Evolutionary conservation across 305 asterid genomes (phyloP).

Genomic region (Salvia sclarea): DNA sequence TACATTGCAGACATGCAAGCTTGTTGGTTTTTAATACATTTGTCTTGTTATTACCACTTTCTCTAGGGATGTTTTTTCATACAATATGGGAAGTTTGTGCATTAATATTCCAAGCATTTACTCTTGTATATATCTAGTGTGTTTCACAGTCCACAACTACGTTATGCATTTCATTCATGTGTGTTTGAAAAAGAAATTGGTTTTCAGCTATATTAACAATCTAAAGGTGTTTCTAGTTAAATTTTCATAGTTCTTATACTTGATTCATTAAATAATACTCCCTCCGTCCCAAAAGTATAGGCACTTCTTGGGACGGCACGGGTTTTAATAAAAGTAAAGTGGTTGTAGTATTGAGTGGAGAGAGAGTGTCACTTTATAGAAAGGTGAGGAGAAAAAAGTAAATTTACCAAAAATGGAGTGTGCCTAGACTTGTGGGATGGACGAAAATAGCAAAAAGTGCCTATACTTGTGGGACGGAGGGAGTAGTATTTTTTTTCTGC

Average conservation of each 20-base stretch:
- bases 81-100: neutral
- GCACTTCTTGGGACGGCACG: too few relatives aligned
- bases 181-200: neutral
- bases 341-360: too few relatives aligned
- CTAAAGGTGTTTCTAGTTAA: neutral
- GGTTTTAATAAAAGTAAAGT: too few relatives aligned
- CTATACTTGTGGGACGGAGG: too few relatives aligned
- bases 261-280: conserved; percentile 3
- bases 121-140: neutral
- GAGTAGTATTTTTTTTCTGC: conserved; percentile 14
- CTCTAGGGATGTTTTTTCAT: neutral
- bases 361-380: too few relatives aligned
- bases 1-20: neutral
- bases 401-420: too few relatives aligned
- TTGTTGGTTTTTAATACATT: neutral
- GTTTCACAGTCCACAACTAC: neutral
- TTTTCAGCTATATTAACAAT: conserved; percentile 1
- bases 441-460: too few relatives aligned
- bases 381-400: too few relatives aligned
- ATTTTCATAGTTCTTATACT: neutral
- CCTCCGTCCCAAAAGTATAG: too few relatives aligned
- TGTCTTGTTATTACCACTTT: neutral
- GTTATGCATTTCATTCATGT: conserved; percentile 17
- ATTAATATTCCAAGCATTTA: neutral
- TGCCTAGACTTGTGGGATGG: too few relatives aligned